A percentile compares a stretch with the other conserved stretches of the same genome.
Conservation (phyloP, 192 early-diverging fungal genomes). For the Rhizophlyctis rosea region DNA sequence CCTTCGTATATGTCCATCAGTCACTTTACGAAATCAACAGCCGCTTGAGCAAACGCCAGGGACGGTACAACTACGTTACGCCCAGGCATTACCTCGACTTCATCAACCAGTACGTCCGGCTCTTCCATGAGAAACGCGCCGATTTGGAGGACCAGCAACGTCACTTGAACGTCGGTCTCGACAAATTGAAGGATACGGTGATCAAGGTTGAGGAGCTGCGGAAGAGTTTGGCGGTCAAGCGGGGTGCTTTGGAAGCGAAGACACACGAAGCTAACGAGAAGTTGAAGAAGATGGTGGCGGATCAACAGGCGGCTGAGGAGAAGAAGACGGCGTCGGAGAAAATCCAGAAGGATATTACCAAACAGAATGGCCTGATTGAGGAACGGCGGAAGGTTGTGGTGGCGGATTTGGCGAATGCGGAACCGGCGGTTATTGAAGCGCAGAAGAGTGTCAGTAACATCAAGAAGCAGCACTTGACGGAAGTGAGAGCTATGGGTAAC, state of each 20-base stretch:
- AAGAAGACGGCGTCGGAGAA: slow-evolving; percentile 77
- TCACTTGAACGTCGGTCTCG: slow-evolving; percentile 96
- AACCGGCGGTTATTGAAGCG: slow-evolving; percentile 95
- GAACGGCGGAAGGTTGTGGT: slow-evolving; percentile 77
- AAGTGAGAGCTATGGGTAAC: slow-evolving; percentile 95
- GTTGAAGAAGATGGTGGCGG: slow-evolving; percentile 90
- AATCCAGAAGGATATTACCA: slow-evolving; percentile 72
- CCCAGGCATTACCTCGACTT: slow-evolving; percentile 99
- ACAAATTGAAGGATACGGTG: slow-evolving; percentile 93
- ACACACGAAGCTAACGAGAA: slow-evolving; percentile 90
- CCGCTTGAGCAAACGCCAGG: slow-evolving; percentile 76
- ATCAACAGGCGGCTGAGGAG: slow-evolving; percentile 91
- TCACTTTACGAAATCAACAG: slow-evolving; percentile 85
- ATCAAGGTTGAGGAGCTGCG: slow-evolving; percentile 93
- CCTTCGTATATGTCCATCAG: slow-evolving; percentile 90
- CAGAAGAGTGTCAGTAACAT: slow-evolving; percentile 91
- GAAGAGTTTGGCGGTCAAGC: slow-evolving; percentile 78
- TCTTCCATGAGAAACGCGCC: slow-evolving; percentile 90
- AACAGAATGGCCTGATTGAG: slow-evolving; percentile 75
- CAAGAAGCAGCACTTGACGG: slow-evolving; percentile 94
- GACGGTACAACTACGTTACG: slow-evolving; percentile 82
- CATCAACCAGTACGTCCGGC: slow-evolving; percentile 84
- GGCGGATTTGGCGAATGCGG: slow-evolving; percentile 88
- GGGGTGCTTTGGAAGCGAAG: slow-evolving; percentile 81
- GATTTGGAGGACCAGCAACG: slow-evolving; percentile 98